A percentile compares a stretch with the other conserved stretches of the same genome.
phyloP scores from a whole-genome alignment of 2,329 filamentous ascomycete genomes.

The Teratosphaeria gauchensis region DNA sequence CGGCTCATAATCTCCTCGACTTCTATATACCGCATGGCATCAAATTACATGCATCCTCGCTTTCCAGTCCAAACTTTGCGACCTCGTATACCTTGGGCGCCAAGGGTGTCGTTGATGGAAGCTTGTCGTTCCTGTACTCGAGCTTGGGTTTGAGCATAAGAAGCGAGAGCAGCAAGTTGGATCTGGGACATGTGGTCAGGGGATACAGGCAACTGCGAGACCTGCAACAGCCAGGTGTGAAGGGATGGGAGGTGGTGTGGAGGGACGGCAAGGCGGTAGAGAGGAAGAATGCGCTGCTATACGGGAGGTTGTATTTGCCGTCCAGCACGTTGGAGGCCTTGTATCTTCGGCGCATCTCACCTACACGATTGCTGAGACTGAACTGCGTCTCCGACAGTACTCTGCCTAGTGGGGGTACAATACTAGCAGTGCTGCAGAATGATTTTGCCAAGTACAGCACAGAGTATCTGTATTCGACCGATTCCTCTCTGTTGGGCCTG shows the following conservation, averaged over 20 bases:
- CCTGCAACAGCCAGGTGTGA: conserved; percentile 37
- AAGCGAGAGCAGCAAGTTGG: conserved; percentile 64
- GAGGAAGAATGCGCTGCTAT: conserved; percentile 54
- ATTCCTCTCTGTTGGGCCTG: conserved; percentile 78
- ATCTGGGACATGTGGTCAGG: conserved; percentile 65
- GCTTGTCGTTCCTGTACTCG: conserved; percentile 93
- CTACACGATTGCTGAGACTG: conserved; percentile 68
- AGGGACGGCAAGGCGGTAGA: conserved; percentile 39
- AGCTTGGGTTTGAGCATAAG: conserved; percentile 62
- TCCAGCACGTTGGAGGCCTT: conserved; percentile 78
- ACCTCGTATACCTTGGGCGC: conserved; percentile 88
- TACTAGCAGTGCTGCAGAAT: conserved; percentile 65
- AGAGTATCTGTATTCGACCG: conserved; percentile 85
- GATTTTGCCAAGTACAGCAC: conserved; percentile 80
- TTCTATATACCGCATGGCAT: conserved; percentile 80
- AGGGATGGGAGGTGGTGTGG: conserved; percentile 44
- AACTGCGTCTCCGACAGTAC: conserved; percentile 65
- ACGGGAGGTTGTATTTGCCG: conserved; percentile 72
- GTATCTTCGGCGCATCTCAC: conserved; percentile 67
- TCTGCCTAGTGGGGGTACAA: conserved; percentile 65
- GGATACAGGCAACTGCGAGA: conserved; percentile 73
- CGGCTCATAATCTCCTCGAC: conserved; percentile 74
- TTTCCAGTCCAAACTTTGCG: conserved; percentile 86
- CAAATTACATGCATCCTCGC: conserved; percentile 77
- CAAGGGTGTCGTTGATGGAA: conserved; percentile 85